These are phyloP conservation scores for Platanthera zijinensis DNA, from an alignment of 106 monocot species.

Conservation along the genomic window DNA sequence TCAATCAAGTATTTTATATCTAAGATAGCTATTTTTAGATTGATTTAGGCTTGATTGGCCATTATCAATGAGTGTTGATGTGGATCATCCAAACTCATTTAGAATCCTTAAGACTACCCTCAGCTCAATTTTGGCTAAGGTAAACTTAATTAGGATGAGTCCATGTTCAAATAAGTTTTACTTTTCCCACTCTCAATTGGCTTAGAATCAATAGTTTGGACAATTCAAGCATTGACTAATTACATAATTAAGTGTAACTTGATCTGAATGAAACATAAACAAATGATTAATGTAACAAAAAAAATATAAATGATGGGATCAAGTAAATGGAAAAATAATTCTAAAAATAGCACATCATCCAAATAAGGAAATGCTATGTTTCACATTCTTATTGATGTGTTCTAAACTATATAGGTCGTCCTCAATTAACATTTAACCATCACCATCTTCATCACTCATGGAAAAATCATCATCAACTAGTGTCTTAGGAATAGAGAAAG, in stretches of 20 bases:
- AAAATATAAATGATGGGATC: no score
- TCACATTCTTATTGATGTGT: no score
- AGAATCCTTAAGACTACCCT: not conserved
- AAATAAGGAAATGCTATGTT: no score
- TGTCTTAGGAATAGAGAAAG: no score
- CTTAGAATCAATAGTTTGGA: not conserved
- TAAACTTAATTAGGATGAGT: not conserved
- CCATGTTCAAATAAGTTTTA: not conserved
- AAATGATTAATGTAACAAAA: not conserved
- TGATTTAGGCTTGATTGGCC: not conserved
- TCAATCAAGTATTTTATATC: no score
- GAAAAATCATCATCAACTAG: no score
- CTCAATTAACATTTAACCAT: no score
- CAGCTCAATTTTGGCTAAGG: not conserved
- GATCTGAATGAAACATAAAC: not conserved
- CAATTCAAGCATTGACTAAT: not conserved
- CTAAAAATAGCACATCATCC: no score
- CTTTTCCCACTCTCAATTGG: not conserved
- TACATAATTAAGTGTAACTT: not conserved
- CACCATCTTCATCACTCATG: no score
- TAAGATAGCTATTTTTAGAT: not conserved
- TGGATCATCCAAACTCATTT: not conserved
- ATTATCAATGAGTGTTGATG: not conserved
- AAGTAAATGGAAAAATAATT: no score
- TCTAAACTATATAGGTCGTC: no score